These are phyloP conservation scores for Eucalyptus microcorys DNA, from an alignment of 345 rosid species.

Conservation along the genomic window DNA sequence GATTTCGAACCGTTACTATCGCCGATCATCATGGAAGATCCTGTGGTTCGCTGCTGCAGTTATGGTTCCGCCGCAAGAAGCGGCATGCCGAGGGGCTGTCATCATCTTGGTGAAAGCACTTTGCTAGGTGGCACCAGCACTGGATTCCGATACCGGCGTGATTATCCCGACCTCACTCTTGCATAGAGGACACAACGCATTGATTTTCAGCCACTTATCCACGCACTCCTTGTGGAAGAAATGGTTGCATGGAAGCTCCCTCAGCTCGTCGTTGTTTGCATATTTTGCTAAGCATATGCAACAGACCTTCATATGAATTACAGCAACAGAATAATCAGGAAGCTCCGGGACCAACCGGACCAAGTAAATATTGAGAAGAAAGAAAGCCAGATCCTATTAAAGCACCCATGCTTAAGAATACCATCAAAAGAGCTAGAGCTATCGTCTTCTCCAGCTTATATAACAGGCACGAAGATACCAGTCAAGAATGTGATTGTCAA, in stretches of 20 bases:
- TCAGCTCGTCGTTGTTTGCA: conserved; percentile 85
- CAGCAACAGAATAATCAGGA: background rate
- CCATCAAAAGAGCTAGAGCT: background rate
- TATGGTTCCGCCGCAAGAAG: background rate
- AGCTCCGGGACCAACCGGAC: background rate
- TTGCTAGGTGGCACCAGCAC: background rate
- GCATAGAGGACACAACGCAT: conserved; percentile 92
- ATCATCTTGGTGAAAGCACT: background rate
- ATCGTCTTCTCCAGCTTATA: background rate
- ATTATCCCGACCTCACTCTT: conserved; percentile 71
- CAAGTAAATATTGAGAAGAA: background rate
- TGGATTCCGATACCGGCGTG: conserved; percentile 18
- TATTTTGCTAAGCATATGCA: conserved; percentile 95
- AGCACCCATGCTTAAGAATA: background rate
- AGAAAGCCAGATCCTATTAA: background rate
- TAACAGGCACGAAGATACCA: background rate
- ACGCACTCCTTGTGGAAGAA: conserved; percentile 96
- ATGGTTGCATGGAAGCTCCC: conserved; percentile 84
- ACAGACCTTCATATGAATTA: conserved; percentile 42
- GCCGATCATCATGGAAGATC: background rate
- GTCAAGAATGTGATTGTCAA: background rate
- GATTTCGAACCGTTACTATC: background rate
- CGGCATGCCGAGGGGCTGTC: background rate
- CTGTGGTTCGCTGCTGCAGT: background rate
- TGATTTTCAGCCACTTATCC: conserved; percentile 95